Percentiles rank a stretch among this genome's conserved stretches.
phyloP scores from a whole-genome alignment of 768 basidiomycete genomes.

The Boletus sp. region DNA sequence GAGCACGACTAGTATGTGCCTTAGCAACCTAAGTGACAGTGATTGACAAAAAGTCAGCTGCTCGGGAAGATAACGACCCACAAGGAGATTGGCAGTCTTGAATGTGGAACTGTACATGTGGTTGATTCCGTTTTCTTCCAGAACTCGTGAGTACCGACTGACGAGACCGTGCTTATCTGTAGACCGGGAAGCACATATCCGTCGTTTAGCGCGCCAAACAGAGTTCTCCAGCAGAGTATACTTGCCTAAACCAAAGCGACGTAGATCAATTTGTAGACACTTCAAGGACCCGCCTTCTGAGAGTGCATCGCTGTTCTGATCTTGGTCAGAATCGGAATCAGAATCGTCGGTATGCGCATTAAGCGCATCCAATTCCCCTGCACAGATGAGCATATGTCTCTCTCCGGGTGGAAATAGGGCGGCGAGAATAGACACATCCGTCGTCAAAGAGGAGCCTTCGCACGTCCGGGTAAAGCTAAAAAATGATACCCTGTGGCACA shows the following conservation, averaged over 20 bases:
- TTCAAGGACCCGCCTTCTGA: constrained; percentile 46
- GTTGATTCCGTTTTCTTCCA: constrained; percentile 72
- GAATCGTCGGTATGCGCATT: constrained; percentile 37
- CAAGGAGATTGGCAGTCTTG: constrained; percentile 77
- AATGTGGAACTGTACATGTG: constrained; percentile 86
- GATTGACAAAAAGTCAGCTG: neutral
- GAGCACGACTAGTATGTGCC: constrained; percentile 54
- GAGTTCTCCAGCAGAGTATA: constrained; percentile 2
- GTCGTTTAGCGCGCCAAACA: constrained; percentile 1
- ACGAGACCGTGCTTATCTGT: constrained; percentile 78
- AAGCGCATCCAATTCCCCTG: constrained; percentile 62
- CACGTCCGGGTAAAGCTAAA: constrained; percentile 76
- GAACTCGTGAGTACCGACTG: constrained; percentile 69
- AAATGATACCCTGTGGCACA: constrained; percentile 52
- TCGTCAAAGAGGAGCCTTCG: constrained; percentile 76
- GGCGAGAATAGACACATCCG: constrained; percentile 65
- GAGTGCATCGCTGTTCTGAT: constrained; percentile 34
- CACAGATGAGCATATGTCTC: constrained; percentile 72
- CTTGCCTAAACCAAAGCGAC: constrained; percentile 67
- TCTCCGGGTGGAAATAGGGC: constrained; percentile 69
- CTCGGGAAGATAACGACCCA: constrained; percentile 31
- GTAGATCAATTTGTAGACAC: constrained; percentile 75
- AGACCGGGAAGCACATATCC: constrained; percentile 1
- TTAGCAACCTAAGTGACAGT: constrained; percentile 48
- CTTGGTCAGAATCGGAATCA: constrained; percentile 39